Conservation (phyloP, 768 basidiomycete species). For the Tephrocybe sp. region DNA sequence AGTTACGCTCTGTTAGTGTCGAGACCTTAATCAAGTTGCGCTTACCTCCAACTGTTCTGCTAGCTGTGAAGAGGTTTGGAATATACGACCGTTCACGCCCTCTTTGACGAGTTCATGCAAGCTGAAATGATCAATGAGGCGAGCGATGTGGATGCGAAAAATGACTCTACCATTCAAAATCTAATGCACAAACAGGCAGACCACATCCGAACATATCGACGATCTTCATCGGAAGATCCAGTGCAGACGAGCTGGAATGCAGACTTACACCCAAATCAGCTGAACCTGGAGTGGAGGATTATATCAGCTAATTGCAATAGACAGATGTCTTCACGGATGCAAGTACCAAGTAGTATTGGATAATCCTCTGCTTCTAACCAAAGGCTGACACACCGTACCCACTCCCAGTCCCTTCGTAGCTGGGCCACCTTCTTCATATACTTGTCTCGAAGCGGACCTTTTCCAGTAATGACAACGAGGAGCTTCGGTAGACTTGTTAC, state of each 20-base stretch:
- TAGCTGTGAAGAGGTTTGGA: constrained; percentile 65
- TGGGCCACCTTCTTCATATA: constrained; percentile 73
- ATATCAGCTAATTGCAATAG: neutral
- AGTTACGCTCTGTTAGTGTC: neutral
- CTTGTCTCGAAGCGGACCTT: constrained; percentile 70
- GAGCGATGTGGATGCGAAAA: neutral
- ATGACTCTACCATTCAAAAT: constrained; percentile 75
- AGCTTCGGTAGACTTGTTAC: constrained; percentile 62
- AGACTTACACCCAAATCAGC: constrained; percentile 91
- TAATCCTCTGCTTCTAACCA: constrained; percentile 94
- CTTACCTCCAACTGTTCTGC: constrained; percentile 71
- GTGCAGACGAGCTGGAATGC: constrained; percentile 85
- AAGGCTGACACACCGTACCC: constrained; percentile 75
- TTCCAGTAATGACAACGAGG: constrained; percentile 86
- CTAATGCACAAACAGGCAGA: constrained; percentile 88
- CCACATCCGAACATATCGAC: constrained; percentile 99
- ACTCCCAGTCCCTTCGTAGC: constrained; percentile 70
- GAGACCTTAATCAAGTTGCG: constrained; percentile 11
- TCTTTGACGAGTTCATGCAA: constrained; percentile 85
- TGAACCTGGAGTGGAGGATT: constrained; percentile 52
- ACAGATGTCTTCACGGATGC: neutral
- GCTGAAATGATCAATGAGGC: constrained; percentile 46
- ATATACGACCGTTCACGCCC: constrained; percentile 81
- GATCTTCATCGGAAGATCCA: constrained; percentile 98
- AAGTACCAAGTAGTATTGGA: constrained; percentile 74